Percentiles rank a stretch among this genome's conserved stretches.
phyloP scores from a whole-genome alignment of 192 early-diverging fungal species.

The Linnemannia schmuckeri region DNA sequence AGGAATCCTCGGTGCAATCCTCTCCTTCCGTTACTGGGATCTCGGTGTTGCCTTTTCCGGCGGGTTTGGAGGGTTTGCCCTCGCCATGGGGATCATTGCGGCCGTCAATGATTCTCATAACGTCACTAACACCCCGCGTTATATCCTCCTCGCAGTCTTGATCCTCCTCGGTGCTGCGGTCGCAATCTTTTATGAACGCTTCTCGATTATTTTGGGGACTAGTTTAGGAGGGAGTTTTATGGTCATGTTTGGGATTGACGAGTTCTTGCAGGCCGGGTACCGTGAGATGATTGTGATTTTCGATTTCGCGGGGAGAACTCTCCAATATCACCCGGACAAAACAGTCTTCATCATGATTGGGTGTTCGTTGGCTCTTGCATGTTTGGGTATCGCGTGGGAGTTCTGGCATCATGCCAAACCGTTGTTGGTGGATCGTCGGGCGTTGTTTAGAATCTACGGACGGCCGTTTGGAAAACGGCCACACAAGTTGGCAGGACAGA shows the following conservation, averaged over 20 bases:
- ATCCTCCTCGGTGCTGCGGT: conserved; percentile 49
- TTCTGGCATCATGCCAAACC: conserved; percentile 35
- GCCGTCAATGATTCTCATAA: conserved; percentile 4
- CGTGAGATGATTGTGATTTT: conserved; percentile 48
- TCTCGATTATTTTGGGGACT: conserved; percentile 59
- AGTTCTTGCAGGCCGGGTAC: conserved; percentile 63
- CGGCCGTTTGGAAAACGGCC: conserved; percentile 50
- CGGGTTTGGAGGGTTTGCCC: conserved; percentile 43
- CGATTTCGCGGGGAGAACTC: conserved; percentile 17
- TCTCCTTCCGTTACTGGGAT: conserved; percentile 47
- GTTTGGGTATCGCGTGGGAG: conserved; percentile 35
- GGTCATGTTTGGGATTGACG: conserved; percentile 65
- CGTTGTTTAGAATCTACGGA: conserved; percentile 40
- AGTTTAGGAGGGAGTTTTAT: conserved; percentile 64
- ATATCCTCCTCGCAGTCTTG: conserved; percentile 25
- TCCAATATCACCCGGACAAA: conserved; percentile 26
- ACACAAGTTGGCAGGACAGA: conserved; percentile 9
- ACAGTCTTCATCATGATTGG: conserved; percentile 40
- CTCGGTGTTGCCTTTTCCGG: conserved; percentile 37
- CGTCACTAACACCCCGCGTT: neutral
- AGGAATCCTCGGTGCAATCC: conserved; percentile 11
- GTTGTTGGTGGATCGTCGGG: conserved; percentile 26
- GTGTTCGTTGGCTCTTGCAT: conserved; percentile 17
- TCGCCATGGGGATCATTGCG: conserved; percentile 45
- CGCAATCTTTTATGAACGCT: conserved; percentile 53